Evolutionary conservation across 306 rosid species (phyloP).

Genomic region (Lithocarpus polystachyus): DNA sequence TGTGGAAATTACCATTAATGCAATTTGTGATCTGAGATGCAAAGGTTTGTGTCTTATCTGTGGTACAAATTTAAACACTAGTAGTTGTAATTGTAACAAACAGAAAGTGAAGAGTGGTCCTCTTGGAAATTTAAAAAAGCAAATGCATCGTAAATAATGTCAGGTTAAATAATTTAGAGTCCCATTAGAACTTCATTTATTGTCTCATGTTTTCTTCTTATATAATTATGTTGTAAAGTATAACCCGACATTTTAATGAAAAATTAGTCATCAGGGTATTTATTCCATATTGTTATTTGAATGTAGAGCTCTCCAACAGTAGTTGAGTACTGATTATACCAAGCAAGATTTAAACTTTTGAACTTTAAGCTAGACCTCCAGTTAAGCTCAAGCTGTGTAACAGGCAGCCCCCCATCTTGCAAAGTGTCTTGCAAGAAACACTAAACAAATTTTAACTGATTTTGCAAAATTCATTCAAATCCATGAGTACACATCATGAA

Average conservation of each 20-base stretch:
- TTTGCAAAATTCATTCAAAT: too few species aligned
- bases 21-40: slow-evolving; percentile 65
- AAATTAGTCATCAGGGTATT: not conserved
- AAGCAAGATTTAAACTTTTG: too few species aligned
- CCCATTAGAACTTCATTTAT: not conserved
- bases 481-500: too few species aligned
- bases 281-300: not conserved
- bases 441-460: too few species aligned
- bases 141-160: slow-evolving; percentile 41
- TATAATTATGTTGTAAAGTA: not conserved
- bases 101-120: slow-evolving; percentile 52
- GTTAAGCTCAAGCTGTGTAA: too few species aligned
- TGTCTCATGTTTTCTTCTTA: not conserved
- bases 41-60: slow-evolving; percentile 80
- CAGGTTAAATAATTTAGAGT: not conserved
- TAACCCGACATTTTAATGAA: not conserved
- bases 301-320: not conserved
- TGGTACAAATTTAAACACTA: slow-evolving; percentile 64
- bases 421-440: too few species aligned
- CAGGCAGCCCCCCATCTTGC: too few species aligned
- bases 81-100: slow-evolving; percentile 63
- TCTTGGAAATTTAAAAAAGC: slow-evolving; percentile 60
- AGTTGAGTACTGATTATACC: not conserved
- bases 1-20: slow-evolving; percentile 70
- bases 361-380: too few species aligned